phyloP scores from a whole-genome alignment of 768 basidiomycete species.

The Auriscalpium vulgare region DNA sequence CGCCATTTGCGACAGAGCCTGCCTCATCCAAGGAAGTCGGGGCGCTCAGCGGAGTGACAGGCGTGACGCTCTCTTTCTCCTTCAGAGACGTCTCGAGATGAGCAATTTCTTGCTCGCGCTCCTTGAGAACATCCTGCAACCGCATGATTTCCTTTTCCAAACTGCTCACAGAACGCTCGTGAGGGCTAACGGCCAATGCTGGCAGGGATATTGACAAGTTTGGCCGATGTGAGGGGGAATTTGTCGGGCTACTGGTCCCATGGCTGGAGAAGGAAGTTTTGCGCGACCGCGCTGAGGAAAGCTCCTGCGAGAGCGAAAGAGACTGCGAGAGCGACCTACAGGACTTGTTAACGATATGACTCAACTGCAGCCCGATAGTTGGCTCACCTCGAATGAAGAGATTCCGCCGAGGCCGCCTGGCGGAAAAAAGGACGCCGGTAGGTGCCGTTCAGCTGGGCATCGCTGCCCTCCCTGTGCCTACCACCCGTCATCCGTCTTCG shows the following conservation, averaged over 20 bases:
- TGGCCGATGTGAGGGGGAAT: constrained; percentile 49
- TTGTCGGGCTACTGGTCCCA: constrained; percentile 57
- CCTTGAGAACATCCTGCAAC: constrained; percentile 84
- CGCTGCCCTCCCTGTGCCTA: constrained; percentile 42
- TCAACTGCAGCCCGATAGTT: constrained; percentile 6
- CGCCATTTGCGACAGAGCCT: constrained; percentile 2
- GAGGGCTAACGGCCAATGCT: constrained; percentile 27
- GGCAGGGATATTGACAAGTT: constrained; percentile 53
- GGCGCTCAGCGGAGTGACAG: background rate
- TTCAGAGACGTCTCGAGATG: constrained; percentile 52
- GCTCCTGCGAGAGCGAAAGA: constrained; percentile 95
- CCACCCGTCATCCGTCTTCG: constrained; percentile 42
- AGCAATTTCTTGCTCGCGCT: constrained; percentile 86
- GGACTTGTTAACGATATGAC: constrained; percentile 11
- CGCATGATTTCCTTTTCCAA: constrained; percentile 95
- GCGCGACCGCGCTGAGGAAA: constrained; percentile 82
- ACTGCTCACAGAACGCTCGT: constrained; percentile 74
- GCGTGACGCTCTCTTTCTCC: constrained; percentile 23
- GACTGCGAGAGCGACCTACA: constrained; percentile 86
- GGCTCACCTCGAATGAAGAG: constrained; percentile 75
- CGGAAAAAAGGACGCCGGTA: constrained; percentile 77
- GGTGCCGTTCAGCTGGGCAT: constrained; percentile 39
- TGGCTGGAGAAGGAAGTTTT: constrained; percentile 74
- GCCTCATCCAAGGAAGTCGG: background rate
- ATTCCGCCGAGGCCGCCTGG: constrained; percentile 81